Evolutionary conservation across 208 protist genomes (phyloP), one percentile per base, ranked within the genome.

Genomic region (Angomonas desouzai): DNA sequence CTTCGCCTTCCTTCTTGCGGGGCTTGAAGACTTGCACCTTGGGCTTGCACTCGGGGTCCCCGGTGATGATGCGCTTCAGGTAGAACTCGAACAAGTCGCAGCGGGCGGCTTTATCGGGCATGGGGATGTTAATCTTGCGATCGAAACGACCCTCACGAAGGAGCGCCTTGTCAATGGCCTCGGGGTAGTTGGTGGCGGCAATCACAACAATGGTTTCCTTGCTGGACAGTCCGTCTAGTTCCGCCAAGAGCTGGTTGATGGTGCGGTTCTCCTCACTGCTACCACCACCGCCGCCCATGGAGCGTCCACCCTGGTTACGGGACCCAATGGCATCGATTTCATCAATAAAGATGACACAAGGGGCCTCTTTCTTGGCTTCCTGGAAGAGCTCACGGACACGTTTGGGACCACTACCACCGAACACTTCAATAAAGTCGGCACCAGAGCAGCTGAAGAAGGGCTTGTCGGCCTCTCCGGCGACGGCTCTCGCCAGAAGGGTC

Each of bases 321-420:
- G 83, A 93, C 7, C 98, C 98, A 47, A 99, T 94, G 16, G 98
- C 98, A 79, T 99, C 98, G 64, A 99, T 99, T 64, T 99, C 98
- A 74, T 99, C 98, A 51, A 99, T 99, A 71, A 99, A 99, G 27
- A 99, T 88, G 53, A 99, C 98, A 55, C 93, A 98, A 13, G 97
- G 97, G 10, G 95, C 85, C 27, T 83, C 94, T 68, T 97, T 86
- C 68, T 96, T 87, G 0, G 98, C 98, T 76, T 98, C 82, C 25
- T 68, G 67, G 72, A 99, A 99, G 13, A 99, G 85, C 64, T 99
- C 96, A 28, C 98, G 92, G 34, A 99, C 96, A 4, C 97, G 80
- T 60, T 95, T 87, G 11, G 96, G 96, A 1, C 96, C 96, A 66
- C 94, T 95, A 49, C 98, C 98, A 51, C 97, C 97, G 72, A 98